Evolutionary conservation across 495 filamentous ascomycete species (phyloP), one percentile per base, ranked within the genome.

Genomic region (Penicillium salamii): DNA sequence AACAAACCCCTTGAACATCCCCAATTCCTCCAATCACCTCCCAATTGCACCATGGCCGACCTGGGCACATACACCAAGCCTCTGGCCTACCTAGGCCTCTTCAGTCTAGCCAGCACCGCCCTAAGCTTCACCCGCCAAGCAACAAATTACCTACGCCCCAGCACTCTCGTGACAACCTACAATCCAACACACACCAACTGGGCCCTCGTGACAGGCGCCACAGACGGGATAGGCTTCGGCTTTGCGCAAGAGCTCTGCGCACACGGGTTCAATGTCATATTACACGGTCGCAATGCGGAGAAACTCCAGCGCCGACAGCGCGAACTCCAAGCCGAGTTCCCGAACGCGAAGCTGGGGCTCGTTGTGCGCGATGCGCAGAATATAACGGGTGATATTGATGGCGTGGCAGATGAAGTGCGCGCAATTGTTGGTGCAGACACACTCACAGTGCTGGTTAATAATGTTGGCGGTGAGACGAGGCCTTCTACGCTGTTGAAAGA

Each of bases 191-290:
- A 28, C 34, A 36, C 32, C 4, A 65, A 59, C 37, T 85, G 80
- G 80, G 83, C 80, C 5, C 61, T 85, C 7, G 69, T 85, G 7
- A 85, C 83, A 0, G 83, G 83, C 12, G 71, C 78, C 8, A 79
- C 68, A 32, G 79, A 79, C 37, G 83, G 82, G 3, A 84, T 86
- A 28, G 83, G 83, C n/a, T 69, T 68, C 28, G 67, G 62, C 0
- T 67, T 82, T 35, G 62, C 66, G 13, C 55, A 73, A 28, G 76
- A 81, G 49, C 71, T 83, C 37, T 77, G 76, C n/a, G 36, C 32
- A 0, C 55, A 62, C 12, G 81, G 81, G 19, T 84, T 84, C 71
- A 80, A 80, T 51, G 73, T 83, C 13, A 61, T 82, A 5, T 49
- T 84, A 7, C 79, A 83, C 58, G 81, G 80, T 13, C 73, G 79